These are phyloP conservation scores for Lasiodiplodia hormozganensis DNA, from an alignment of 2,329 filamentous ascomycete genomes.

Conservation along the genomic window DNA sequence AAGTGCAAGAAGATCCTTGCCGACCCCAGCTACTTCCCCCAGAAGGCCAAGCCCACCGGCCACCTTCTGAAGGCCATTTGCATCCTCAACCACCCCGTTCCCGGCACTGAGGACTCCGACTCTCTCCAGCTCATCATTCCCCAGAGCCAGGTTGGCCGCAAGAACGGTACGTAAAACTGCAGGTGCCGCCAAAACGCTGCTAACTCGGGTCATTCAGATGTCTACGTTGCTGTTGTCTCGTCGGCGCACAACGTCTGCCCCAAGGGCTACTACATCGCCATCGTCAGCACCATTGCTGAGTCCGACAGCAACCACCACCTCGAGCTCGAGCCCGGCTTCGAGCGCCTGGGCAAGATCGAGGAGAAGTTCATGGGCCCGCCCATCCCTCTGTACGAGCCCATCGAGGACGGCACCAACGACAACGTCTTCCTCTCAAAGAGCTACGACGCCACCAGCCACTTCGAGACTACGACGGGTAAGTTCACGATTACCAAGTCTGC, in stretches of 20 bases:
- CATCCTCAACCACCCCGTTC: slow-evolving; percentile 92
- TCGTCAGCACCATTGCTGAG: slow-evolving; percentile 97
- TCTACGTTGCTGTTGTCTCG: slow-evolving; percentile 96
- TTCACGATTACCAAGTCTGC: background rate
- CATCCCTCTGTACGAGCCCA: slow-evolving; percentile 91
- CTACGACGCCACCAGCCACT: slow-evolving; percentile 97
- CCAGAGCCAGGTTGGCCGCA: slow-evolving; percentile 94
- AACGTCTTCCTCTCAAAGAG: slow-evolving; percentile 98
- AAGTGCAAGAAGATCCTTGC: slow-evolving; percentile 96
- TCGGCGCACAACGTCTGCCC: slow-evolving; percentile 98
- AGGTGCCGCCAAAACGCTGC: background rate
- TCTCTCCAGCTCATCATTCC: slow-evolving; percentile 96
- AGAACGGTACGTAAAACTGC: slow-evolving; percentile 73
- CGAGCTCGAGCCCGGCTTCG: slow-evolving; percentile 90
- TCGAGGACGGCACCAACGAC: slow-evolving; percentile 81
- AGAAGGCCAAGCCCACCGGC: slow-evolving; percentile 85
- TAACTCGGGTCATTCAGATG: slow-evolving; percentile 63
- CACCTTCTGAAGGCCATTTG: slow-evolving; percentile 97
- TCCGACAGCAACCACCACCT: slow-evolving; percentile 90
- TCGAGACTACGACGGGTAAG: slow-evolving; percentile 81
- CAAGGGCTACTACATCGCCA: slow-evolving; percentile 98
- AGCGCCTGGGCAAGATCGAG: slow-evolving; percentile 90
- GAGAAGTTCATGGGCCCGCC: slow-evolving; percentile 96
- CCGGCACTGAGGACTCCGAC: slow-evolving; percentile 87
- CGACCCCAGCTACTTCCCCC: slow-evolving; percentile 95